Percentiles rank a stretch among this genome's conserved stretches.
phyloP scores from a whole-genome alignment of 1,284 basidiomycete genomes.

The Cryptococcus sp. region DNA sequence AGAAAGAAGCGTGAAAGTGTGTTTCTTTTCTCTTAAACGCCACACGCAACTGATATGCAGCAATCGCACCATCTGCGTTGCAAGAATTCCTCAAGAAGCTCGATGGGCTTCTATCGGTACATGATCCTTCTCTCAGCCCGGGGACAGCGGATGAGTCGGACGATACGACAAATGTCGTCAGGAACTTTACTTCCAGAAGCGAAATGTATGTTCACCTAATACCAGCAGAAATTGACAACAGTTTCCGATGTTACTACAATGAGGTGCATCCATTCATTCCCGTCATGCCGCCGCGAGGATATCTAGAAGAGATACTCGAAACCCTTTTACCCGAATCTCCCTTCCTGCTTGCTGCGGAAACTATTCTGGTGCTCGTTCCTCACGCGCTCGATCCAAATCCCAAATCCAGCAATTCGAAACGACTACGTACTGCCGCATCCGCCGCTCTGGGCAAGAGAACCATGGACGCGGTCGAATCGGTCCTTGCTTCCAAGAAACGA shows the following conservation, averaged over 20 bases:
- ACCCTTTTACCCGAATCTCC: slow-evolving; percentile 38
- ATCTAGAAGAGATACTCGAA: slow-evolving; percentile 29
- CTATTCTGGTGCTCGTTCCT: slow-evolving; percentile 44
- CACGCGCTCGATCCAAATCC: slow-evolving; percentile 41
- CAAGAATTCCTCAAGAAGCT: slow-evolving; percentile 42
- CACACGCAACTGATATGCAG: slow-evolving; percentile 5
- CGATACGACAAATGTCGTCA: slow-evolving; percentile 37
- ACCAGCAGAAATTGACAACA: slow-evolving; percentile 4
- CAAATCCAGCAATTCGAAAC: slow-evolving; percentile 33
- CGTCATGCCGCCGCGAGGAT: slow-evolving; percentile 41
- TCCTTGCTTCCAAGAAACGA: slow-evolving; percentile 9
- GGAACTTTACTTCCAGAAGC: slow-evolving; percentile 28
- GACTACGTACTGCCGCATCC: slow-evolving; percentile 31
- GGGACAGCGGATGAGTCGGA: slow-evolving; percentile 16
- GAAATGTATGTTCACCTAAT: slow-evolving; percentile 30
- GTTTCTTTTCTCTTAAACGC: background rate
- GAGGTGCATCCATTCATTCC: slow-evolving; percentile 47
- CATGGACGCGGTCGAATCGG: slow-evolving; percentile 17
- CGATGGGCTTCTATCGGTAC: slow-evolving; percentile 32
- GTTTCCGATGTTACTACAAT: slow-evolving; percentile 44
- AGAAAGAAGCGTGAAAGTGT: slow-evolving; percentile 42
- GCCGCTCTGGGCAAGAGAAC: slow-evolving; percentile 21
- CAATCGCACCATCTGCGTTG: slow-evolving; percentile 34
- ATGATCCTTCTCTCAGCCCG: slow-evolving; percentile 2
- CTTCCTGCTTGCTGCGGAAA: slow-evolving; percentile 45